phyloP scores from a whole-genome alignment of 2,329 filamentous ascomycete genomes.

The Xylaria sp. region DNA sequence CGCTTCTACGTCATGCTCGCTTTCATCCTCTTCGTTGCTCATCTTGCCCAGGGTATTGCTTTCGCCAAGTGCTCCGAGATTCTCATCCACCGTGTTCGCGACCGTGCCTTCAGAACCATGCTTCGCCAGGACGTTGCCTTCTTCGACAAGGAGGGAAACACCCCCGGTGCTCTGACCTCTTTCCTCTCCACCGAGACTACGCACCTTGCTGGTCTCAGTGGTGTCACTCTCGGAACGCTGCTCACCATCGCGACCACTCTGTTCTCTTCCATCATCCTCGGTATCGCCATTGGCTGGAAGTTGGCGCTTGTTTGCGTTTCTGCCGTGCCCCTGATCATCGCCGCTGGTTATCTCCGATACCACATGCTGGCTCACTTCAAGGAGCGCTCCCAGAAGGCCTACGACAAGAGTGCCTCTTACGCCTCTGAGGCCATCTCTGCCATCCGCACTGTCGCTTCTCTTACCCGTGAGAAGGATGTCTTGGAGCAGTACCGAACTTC shows the following conservation, averaged over 20 bases:
- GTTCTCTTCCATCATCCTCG: conserved; percentile 63
- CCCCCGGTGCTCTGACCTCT: conserved; percentile 78
- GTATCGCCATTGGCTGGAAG: conserved; percentile 80
- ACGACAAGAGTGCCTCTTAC: conserved; percentile 75
- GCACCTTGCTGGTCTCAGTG: conserved; percentile 80
- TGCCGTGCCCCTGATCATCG: conserved; percentile 70
- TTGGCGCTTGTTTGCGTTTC: conserved; percentile 76
- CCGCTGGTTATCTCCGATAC: conserved; percentile 82
- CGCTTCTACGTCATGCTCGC: conserved; percentile 85
- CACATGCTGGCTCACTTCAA: conserved; percentile 77
- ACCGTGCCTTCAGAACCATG: conserved; percentile 78
- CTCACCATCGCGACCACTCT: conserved; percentile 77
- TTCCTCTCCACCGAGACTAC: conserved; percentile 88
- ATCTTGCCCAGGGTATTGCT: conserved; percentile 61
- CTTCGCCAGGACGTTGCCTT: conserved; percentile 89
- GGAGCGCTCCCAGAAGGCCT: conserved; percentile 70
- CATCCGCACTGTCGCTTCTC: conserved; percentile 85
- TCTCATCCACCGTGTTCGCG: conserved; percentile 75
- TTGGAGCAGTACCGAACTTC: conserved; percentile 63
- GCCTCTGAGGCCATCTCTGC: conserved; percentile 91
- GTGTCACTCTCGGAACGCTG: conserved; percentile 80
- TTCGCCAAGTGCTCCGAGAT: conserved; percentile 86
- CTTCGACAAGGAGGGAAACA: conserved; percentile 87
- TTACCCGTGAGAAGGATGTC: conserved; percentile 83
- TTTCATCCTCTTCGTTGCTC: conserved; percentile 65